These are phyloP conservation scores for Xylaria arbuscula DNA, from an alignment of 2,329 filamentous ascomycete genomes.

Conservation along the genomic window DNA sequence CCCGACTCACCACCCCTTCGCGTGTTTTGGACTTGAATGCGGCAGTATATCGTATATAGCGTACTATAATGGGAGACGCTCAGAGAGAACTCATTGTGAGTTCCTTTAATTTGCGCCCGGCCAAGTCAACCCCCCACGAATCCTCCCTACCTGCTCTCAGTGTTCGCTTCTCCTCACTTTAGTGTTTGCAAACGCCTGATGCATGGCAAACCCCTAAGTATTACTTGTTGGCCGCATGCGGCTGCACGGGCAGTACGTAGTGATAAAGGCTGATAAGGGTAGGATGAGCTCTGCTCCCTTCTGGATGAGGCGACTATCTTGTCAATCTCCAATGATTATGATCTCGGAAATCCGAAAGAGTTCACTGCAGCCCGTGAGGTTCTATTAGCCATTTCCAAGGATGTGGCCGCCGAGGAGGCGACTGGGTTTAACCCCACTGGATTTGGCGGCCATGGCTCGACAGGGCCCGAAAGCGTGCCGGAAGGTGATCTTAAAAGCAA, in stretches of 20 bases:
- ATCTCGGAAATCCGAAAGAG: slow-evolving; percentile 65
- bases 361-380: slow-evolving; percentile 66
- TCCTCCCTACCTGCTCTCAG: not conserved
- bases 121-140: not conserved
- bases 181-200: not conserved
- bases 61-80: slow-evolving; percentile 39
- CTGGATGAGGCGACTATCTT: slow-evolving; percentile 82
- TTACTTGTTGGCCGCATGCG: not conserved
- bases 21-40: slow-evolving; percentile 6
- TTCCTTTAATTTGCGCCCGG: not conserved
- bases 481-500: slow-evolving; percentile 47
- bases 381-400: slow-evolving; percentile 73
- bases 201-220: not conserved
- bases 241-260: not conserved
- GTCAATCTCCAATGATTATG: slow-evolving; percentile 79
- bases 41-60: not conserved
- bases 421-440: slow-evolving; percentile 84
- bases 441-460: slow-evolving; percentile 60
- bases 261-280: slow-evolving; percentile 14
- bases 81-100: slow-evolving; percentile 41
- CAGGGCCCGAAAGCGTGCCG: slow-evolving; percentile 20
- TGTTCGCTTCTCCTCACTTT: not conserved
- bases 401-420: slow-evolving; percentile 74
- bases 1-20: slow-evolving; percentile 14
- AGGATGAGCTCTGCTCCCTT: slow-evolving; percentile 78